Conservation (phyloP, 352 stramenopile species). For the Phytopythium ostracodes region DNA sequence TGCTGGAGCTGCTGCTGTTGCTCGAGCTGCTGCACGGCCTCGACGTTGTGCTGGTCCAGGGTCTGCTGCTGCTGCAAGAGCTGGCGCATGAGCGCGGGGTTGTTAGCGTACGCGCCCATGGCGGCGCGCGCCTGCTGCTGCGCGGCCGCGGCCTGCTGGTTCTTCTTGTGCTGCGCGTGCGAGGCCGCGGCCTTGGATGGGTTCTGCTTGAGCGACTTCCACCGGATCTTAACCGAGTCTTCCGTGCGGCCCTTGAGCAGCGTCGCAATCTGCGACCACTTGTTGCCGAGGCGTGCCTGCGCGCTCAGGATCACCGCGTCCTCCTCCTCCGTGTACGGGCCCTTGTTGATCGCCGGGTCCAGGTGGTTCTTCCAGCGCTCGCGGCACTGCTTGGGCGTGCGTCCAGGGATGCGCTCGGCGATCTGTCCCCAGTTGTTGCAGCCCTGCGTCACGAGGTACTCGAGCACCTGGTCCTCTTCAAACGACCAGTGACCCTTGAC, state of each 20-base stretch:
- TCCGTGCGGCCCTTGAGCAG: slow-evolving; percentile 88
- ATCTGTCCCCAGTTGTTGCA: slow-evolving; percentile 94
- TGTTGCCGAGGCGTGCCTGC: slow-evolving; percentile 92
- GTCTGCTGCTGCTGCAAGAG: slow-evolving; percentile 73
- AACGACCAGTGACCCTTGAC: slow-evolving; percentile 95
- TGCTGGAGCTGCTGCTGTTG: slow-evolving; percentile 76
- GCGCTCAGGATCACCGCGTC: slow-evolving; percentile 91
- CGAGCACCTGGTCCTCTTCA: slow-evolving; percentile 93
- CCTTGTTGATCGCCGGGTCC: slow-evolving; percentile 92
- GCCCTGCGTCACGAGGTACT: slow-evolving; percentile 84
- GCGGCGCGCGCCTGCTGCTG: slow-evolving; percentile 27
- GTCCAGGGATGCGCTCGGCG: slow-evolving; percentile 88
- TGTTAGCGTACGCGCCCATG: slow-evolving; percentile 49
- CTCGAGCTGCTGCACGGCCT: slow-evolving; percentile 61
- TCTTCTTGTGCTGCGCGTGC: slow-evolving; percentile 76
- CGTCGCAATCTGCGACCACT: slow-evolving; percentile 96
- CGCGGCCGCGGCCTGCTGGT: slow-evolving; percentile 52
- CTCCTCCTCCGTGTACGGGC: slow-evolving; percentile 93
- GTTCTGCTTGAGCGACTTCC: slow-evolving; percentile 88
- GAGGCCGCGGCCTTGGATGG: slow-evolving; percentile 70
- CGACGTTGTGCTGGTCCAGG: slow-evolving; percentile 53
- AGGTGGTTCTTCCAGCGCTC: slow-evolving; percentile 91
- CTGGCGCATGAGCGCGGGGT: slow-evolving; percentile 60
- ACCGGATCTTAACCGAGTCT: slow-evolving; percentile 94
- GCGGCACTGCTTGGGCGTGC: slow-evolving; percentile 90